Conservation (phyloP, 2,329 filamentous ascomycete genomes). For the Tympanopsis confertula region DNA sequence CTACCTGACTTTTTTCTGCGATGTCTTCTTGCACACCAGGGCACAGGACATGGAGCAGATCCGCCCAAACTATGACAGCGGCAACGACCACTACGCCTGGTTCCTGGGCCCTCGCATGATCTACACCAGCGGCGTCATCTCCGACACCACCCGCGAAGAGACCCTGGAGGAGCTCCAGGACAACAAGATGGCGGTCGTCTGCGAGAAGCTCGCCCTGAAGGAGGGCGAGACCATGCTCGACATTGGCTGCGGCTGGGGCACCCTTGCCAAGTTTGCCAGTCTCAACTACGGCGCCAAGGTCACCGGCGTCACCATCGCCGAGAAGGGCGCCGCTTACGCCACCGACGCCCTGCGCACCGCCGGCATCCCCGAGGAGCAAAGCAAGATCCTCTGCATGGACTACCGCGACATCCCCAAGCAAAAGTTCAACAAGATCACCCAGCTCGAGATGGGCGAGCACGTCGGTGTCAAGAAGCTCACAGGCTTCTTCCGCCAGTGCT, state of each 20-base stretch:
- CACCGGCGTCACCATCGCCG: constrained; percentile 85
- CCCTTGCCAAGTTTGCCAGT: constrained; percentile 82
- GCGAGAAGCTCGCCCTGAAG: constrained; percentile 84
- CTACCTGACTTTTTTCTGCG: constrained; percentile 74
- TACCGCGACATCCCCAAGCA: constrained; percentile 84
- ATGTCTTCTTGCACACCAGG: constrained; percentile 83
- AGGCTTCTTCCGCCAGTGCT: constrained; percentile 71
- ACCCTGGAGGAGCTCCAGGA: constrained; percentile 90
- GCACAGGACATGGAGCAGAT: constrained; percentile 96
- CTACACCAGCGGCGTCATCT: constrained; percentile 91
- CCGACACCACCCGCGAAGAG: constrained; percentile 78
- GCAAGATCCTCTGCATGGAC: constrained; percentile 86
- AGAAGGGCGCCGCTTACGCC: constrained; percentile 95
- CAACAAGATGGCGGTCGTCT: constrained; percentile 91
- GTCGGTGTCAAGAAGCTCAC: constrained; percentile 85
- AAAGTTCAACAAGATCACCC: constrained; percentile 88
- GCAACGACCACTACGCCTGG: constrained; percentile 97
- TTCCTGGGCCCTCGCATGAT: constrained; percentile 98
- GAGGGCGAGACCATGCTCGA: constrained; percentile 76
- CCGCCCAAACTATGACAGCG: constrained; percentile 91
- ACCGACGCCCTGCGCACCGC: constrained; percentile 77
- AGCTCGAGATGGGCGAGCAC: constrained; percentile 97
- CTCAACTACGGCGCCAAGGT: constrained; percentile 79
- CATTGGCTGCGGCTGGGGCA: constrained; percentile 97
- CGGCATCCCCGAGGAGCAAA: constrained; percentile 77